Evolutionary conservation across 1,139 yeast genomes (phyloP).

Genomic region (Pichia cactophila): DNA sequence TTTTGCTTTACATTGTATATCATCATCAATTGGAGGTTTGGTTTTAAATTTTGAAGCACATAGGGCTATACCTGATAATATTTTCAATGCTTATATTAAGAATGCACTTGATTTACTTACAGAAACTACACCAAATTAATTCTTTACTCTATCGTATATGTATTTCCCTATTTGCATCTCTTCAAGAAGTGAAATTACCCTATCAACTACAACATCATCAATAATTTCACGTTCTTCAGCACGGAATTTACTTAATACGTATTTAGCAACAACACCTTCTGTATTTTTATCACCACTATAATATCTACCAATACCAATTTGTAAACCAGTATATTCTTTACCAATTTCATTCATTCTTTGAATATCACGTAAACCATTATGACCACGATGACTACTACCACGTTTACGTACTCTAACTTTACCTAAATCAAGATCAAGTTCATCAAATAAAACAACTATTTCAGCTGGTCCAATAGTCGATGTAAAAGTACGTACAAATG

Average conservation of each 20-base stretch:
- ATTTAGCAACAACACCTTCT: constrained; percentile 43
- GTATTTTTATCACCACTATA: constrained; percentile 27
- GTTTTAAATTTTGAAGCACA: constrained; percentile 8
- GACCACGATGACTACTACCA: constrained; percentile 62
- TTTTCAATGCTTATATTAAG: neutral
- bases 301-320: constrained; percentile 73
- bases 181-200: constrained; percentile 32
- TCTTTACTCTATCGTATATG: constrained; percentile 26
- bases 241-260: constrained; percentile 49
- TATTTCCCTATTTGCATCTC: constrained; percentile 31
- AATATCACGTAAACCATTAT: constrained; percentile 67
- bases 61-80: constrained; percentile 4
- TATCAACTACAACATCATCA: constrained; percentile 34
- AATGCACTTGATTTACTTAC: neutral
- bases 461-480: constrained; percentile 12
- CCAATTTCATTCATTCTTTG: constrained; percentile 31
- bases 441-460: constrained; percentile 63
- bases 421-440: constrained; percentile 59
- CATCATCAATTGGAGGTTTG: constrained; percentile 1
- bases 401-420: constrained; percentile 50
- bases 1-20: constrained; percentile 8
- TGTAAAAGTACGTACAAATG: constrained; percentile 37
- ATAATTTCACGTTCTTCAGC: constrained; percentile 32
- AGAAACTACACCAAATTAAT: neutral
- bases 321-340: constrained; percentile 41